Conservation (phyloP, 257 asterid species). For the Nicotiana tabacum region DNA sequence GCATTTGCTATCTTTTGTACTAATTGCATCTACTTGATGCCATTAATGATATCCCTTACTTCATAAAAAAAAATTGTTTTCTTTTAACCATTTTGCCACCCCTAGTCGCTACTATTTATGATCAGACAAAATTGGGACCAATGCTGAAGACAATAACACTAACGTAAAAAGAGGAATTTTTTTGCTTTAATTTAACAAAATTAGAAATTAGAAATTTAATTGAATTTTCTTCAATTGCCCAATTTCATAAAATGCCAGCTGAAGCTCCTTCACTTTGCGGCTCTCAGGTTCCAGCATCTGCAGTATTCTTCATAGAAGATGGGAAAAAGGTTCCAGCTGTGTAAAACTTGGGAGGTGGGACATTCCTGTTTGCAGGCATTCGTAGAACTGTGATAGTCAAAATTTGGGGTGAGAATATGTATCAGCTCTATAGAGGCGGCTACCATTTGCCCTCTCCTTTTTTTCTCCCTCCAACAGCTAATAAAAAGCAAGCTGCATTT, state of each 20-base stretch:
- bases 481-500: background rate
- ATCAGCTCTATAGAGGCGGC: background rate
- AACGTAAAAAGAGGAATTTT: background rate
- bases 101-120: background rate
- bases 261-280: background rate
- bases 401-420: background rate
- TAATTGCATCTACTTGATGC: too few relatives aligned
- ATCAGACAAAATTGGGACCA: background rate
- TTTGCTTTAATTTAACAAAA: background rate
- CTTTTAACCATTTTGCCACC: too few relatives aligned
- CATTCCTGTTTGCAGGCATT: conserved; percentile 6
- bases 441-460: background rate
- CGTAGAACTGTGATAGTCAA: background rate
- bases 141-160: background rate
- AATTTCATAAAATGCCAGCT: background rate
- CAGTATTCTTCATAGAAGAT: conserved; percentile 88
- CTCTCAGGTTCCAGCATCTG: conserved; percentile 72
- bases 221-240: background rate
- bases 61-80: too few relatives aligned
- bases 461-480: background rate
- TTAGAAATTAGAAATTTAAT: too few relatives aligned
- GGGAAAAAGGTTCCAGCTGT: conserved; percentile 89
- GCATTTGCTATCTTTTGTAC: too few relatives aligned
- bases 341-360: conserved; percentile 18
- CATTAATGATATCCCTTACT: too few relatives aligned